A percentile compares a stretch with the other conserved stretches of the same genome.
phyloP scores from a whole-genome alignment of 305 asterid genomes.

The Rubia balearica region DNA sequence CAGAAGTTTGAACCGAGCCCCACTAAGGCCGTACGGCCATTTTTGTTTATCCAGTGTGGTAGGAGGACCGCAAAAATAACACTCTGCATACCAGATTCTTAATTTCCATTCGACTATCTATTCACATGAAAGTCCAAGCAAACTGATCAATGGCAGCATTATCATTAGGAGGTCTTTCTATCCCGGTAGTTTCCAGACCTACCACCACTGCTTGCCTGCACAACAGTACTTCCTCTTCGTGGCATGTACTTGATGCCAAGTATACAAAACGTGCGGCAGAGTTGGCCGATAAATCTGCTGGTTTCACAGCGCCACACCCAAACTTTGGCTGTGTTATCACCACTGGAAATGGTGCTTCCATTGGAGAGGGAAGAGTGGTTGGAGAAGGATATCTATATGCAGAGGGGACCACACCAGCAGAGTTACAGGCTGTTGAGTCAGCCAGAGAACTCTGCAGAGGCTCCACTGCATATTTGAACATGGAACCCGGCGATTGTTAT shows the following conservation, averaged over 20 bases:
- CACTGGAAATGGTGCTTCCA: slow-evolving; percentile 20
- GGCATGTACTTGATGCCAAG: slow-evolving; percentile 48
- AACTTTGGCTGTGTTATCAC: slow-evolving; percentile 85
- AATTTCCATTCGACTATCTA: neutral
- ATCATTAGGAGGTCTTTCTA: slow-evolving; percentile 14
- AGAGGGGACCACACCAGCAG: slow-evolving; percentile 88
- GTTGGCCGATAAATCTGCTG: slow-evolving; percentile 79
- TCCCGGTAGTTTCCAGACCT: neutral
- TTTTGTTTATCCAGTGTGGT: neutral
- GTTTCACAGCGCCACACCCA: slow-evolving; percentile 91
- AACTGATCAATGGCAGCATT: slow-evolving; percentile 11
- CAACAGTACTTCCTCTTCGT: slow-evolving; percentile 26
- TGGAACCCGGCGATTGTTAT: slow-evolving; percentile 86
- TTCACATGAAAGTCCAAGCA: neutral
- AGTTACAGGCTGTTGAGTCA: slow-evolving; percentile 71
- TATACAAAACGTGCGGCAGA: slow-evolving; percentile 80
- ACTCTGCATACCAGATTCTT: neutral
- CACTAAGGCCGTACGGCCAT: neutral
- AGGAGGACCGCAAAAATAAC: neutral
- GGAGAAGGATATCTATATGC: slow-evolving; percentile 94
- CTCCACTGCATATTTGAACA: slow-evolving; percentile 88
- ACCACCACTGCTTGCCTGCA: slow-evolving; percentile 5
- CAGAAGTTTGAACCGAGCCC: neutral
- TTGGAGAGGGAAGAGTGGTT: slow-evolving; percentile 38
- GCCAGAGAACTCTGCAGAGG: slow-evolving; percentile 64